Evolutionary conservation across 495 filamentous ascomycete genomes (phyloP).

Genomic region (Lindgomyces ingoldianus): DNA sequence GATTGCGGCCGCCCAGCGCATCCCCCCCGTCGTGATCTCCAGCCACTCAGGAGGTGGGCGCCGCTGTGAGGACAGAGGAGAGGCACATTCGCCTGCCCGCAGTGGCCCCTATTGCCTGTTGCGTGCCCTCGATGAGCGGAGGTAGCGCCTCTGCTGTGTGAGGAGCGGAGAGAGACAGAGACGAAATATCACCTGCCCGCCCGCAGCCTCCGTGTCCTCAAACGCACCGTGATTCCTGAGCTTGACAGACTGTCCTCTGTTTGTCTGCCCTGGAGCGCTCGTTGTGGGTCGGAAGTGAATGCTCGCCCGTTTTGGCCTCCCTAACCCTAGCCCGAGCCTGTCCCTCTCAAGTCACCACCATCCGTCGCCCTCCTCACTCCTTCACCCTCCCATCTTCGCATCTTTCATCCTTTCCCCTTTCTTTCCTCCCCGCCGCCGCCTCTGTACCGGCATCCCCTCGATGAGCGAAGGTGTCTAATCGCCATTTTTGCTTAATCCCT

Average conservation of each 20-base stretch:
- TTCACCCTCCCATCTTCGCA: slow-evolving; percentile 9
- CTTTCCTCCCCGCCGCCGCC: slow-evolving; percentile 9
- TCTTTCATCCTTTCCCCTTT: background rate
- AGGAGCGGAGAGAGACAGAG: background rate
- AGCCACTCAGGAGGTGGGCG: slow-evolving; percentile 10
- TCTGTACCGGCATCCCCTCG: slow-evolving; percentile 8
- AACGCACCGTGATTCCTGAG: background rate
- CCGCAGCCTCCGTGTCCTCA: background rate
- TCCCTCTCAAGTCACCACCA: background rate
- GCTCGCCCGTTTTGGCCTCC: background rate
- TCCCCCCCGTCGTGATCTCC: background rate
- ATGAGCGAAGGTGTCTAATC: slow-evolving; percentile 23
- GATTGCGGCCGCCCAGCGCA: slow-evolving; percentile 12
- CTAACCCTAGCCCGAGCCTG: background rate
- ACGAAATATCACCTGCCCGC: background rate
- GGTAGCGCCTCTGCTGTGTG: background rate
- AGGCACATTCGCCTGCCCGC: background rate
- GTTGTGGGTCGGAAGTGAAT: background rate
- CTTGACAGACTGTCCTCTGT: background rate
- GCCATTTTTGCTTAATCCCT: slow-evolving; percentile 30
- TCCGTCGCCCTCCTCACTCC: background rate
- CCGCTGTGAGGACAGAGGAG: background rate
- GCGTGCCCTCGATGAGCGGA: background rate
- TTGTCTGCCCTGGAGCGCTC: background rate
- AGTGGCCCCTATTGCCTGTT: background rate